Percentiles rank a stretch among this genome's conserved stretches.
Conservation (phyloP, 2,329 filamentous ascomycete species). For the Raffaelea albimanens region DNA sequence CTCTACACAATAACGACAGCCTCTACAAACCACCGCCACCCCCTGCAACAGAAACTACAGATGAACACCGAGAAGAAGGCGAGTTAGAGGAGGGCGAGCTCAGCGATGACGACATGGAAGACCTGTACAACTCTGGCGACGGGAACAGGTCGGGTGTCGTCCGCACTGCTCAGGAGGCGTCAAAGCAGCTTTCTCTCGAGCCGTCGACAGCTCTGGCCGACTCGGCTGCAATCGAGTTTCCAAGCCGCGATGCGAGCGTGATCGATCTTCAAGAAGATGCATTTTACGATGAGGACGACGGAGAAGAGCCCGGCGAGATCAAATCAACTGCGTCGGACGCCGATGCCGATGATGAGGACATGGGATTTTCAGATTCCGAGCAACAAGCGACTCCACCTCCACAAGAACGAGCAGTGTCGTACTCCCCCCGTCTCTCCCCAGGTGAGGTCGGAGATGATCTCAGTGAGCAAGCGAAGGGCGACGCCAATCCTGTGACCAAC, state of each 20-base stretch:
- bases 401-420: constrained; percentile 6
- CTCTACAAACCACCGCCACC: background rate
- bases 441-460: background rate
- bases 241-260: constrained; percentile 13
- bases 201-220: background rate
- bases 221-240: background rate
- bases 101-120: constrained; percentile 57
- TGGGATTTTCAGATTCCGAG: constrained; percentile 9
- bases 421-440: constrained; percentile 10
- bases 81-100: constrained; percentile 64
- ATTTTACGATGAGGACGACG: constrained; percentile 13
- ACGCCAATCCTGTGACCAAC: no score
- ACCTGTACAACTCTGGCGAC: constrained; percentile 39
- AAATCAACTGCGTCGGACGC: constrained; percentile 6
- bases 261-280: constrained; percentile 13
- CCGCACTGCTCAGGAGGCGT: background rate
- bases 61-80: background rate
- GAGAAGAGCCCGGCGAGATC: constrained; percentile 7
- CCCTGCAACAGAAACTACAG: background rate
- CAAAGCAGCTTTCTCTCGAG: background rate
- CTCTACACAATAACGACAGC: background rate
- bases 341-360: constrained; percentile 12
- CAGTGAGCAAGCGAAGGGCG: no score
- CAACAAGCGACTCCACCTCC: background rate
- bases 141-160: background rate